Evolutionary conservation across 73 alveolate species (phyloP).

Genomic region (Urostyla sp.): DNA sequence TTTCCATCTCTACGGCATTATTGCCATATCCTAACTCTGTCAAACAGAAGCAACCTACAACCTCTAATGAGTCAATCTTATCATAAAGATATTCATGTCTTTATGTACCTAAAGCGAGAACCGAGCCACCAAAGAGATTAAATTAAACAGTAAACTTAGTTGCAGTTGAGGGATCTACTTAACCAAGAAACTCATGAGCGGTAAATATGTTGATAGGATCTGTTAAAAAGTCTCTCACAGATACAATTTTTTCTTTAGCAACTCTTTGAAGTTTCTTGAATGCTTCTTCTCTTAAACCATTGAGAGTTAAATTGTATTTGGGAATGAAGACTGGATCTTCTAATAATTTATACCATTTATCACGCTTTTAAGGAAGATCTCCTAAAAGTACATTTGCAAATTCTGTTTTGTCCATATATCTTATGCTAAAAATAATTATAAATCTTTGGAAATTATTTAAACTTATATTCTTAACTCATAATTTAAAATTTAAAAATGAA

Average conservation of each 20-base stretch:
- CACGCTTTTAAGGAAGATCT: conserved; percentile 50
- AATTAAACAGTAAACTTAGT: conserved; percentile 61
- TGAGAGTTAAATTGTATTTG: conserved; percentile 39
- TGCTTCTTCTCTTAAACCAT: conserved; percentile 44
- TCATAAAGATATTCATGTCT: conserved; percentile 53
- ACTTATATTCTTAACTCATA: no score
- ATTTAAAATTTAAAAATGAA: no score
- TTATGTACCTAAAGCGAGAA: conserved; percentile 53
- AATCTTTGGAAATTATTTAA: no score
- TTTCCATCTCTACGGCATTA: conserved; percentile 68
- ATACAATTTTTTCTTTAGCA: conserved; percentile 34
- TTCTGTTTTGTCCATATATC: conserved; percentile 21
- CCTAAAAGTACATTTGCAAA: conserved; percentile 56
- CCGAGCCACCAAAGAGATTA: conserved; percentile 64
- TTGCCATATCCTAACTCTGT: conserved; percentile 69
- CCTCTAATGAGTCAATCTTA: conserved; percentile 47
- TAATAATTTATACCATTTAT: conserved; percentile 47
- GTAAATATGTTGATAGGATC: conserved; percentile 63
- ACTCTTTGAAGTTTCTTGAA: conserved; percentile 27
- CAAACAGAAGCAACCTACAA: conserved; percentile 62
- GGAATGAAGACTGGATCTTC: conserved; percentile 60
- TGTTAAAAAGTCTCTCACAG: conserved; percentile 58
- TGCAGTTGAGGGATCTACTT: conserved; percentile 54
- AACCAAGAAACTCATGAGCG: conserved; percentile 63
- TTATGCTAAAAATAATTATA: no score